Evolutionary conservation across 2,329 filamentous ascomycete genomes (phyloP).

Genomic region (Aureobasidium sp.): DNA sequence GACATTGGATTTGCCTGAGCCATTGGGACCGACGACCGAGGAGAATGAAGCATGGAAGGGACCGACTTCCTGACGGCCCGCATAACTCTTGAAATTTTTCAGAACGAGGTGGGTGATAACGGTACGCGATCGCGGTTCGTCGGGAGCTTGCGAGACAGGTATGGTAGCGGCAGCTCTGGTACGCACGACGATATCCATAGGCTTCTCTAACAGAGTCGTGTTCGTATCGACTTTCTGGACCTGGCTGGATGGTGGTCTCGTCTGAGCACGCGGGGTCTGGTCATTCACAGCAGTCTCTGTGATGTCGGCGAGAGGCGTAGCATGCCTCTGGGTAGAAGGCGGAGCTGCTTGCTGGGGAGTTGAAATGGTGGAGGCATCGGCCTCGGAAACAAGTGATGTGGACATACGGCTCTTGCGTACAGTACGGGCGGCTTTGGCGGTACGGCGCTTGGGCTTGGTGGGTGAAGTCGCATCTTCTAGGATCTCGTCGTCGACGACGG

Average conservation of each 20-base stretch:
- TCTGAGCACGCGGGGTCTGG: slow-evolving; percentile 28
- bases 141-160: slow-evolving; percentile 62
- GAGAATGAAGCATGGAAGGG: slow-evolving; percentile 97
- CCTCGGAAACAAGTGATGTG: slow-evolving; percentile 21
- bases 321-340: slow-evolving; percentile 34
- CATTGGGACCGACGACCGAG: slow-evolving; percentile 94
- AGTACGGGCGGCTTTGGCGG: slow-evolving; percentile 45
- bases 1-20: slow-evolving; percentile 97
- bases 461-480: slow-evolving; percentile 44
- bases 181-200: slow-evolving; percentile 90
- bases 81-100: slow-evolving; percentile 98
- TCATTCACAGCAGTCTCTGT: slow-evolving; percentile 62
- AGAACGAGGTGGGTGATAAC: slow-evolving; percentile 89
- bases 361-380: slow-evolving; percentile 31
- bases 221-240: slow-evolving; percentile 68
- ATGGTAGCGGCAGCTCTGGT: slow-evolving; percentile 62
- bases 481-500: slow-evolving; percentile 48
- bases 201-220: slow-evolving; percentile 73
- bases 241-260: slow-evolving; percentile 30
- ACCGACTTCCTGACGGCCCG: slow-evolving; percentile 87
- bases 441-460: slow-evolving; percentile 60
- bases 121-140: slow-evolving; percentile 73
- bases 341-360: slow-evolving; percentile 44
- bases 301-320: slow-evolving; percentile 65
- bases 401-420: slow-evolving; percentile 33